A percentile compares a stretch with the other conserved stretches of the same genome.
Evolutionary conservation across 1,284 basidiomycete species (phyloP).

Genomic region (Vanrija sp.): DNA sequence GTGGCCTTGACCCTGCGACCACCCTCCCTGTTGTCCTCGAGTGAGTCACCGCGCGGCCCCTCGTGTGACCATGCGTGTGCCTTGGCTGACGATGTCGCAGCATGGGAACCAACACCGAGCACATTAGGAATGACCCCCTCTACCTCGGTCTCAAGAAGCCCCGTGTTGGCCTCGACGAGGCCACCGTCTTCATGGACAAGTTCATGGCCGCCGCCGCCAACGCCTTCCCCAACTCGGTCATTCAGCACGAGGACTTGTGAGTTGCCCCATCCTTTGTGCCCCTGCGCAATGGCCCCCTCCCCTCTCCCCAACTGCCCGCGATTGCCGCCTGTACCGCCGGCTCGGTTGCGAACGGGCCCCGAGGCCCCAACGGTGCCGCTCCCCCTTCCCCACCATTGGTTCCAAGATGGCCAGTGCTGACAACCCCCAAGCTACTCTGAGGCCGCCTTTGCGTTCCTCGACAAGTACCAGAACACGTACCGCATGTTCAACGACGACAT

Average conservation of each 20-base stretch:
- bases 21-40: constrained; percentile 73
- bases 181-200: constrained; percentile 79
- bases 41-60: constrained; percentile 23
- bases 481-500: constrained; percentile 89
- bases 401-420: neutral
- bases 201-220: constrained; percentile 78
- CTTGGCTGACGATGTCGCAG: constrained; percentile 17
- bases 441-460: constrained; percentile 77
- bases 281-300: neutral
- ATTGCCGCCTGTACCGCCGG: neutral
- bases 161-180: constrained; percentile 61
- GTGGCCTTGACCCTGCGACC: constrained; percentile 75
- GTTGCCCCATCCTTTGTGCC: constrained; percentile 11
- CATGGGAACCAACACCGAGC: constrained; percentile 82
- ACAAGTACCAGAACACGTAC: constrained; percentile 67
- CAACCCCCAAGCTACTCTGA: constrained; percentile 58
- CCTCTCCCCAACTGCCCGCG: neutral
- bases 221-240: constrained; percentile 71
- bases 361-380: neutral
- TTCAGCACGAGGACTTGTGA: constrained; percentile 87
- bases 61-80: neutral
- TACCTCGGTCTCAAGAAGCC: constrained; percentile 80
- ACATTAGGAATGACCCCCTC: constrained; percentile 77
- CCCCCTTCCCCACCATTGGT: neutral
- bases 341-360: neutral